A percentile compares a stretch with the other conserved stretches of the same genome.
These are phyloP conservation scores for Hirschfeldia incana DNA, from an alignment of 345 rosid species.

Conservation along the genomic window DNA sequence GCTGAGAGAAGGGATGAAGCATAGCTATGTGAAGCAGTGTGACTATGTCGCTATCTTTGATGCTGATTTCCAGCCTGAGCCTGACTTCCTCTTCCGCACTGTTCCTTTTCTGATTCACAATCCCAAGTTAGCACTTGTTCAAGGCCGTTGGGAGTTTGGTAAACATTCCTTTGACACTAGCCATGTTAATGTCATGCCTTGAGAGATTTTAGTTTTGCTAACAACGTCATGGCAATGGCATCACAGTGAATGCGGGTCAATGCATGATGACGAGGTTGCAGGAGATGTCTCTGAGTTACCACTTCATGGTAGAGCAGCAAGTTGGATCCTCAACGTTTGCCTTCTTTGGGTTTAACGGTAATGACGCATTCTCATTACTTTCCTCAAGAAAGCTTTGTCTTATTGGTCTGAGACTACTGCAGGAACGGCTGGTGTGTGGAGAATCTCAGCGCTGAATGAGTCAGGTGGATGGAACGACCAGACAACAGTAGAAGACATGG, in stretches of 20 bases:
- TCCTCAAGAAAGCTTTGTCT: background rate
- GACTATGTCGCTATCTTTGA: slow-evolving; percentile 43
- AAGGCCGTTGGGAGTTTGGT: slow-evolving; percentile 46
- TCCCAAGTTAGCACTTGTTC: slow-evolving; percentile 43
- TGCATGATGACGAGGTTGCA: slow-evolving; percentile 58
- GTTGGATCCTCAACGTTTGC: slow-evolving; percentile 58
- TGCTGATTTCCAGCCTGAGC: slow-evolving; percentile 44
- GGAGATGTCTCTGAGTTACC: slow-evolving; percentile 63
- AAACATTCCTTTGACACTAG: slow-evolving; percentile 3
- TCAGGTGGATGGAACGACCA: slow-evolving; percentile 66
- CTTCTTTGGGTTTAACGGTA: slow-evolving; percentile 62
- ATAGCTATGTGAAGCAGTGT: slow-evolving; percentile 44
- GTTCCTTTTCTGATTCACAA: slow-evolving; percentile 41
- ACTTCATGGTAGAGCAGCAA: slow-evolving; percentile 57
- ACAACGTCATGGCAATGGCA: no score
- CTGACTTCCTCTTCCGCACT: slow-evolving; percentile 42
- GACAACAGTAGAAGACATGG: slow-evolving; percentile 67
- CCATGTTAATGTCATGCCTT: background rate
- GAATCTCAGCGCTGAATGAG: slow-evolving; percentile 50
- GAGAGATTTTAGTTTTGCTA: no score
- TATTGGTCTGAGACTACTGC: slow-evolving; percentile 15
- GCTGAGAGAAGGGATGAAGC: slow-evolving; percentile 41
- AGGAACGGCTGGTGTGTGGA: slow-evolving; percentile 62
- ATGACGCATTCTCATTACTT: background rate
- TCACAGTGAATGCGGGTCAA: slow-evolving; percentile 57